These are phyloP conservation scores for Suhomyces atakaporum DNA, from an alignment of 1,139 yeast genomes.

Conservation along the genomic window DNA sequence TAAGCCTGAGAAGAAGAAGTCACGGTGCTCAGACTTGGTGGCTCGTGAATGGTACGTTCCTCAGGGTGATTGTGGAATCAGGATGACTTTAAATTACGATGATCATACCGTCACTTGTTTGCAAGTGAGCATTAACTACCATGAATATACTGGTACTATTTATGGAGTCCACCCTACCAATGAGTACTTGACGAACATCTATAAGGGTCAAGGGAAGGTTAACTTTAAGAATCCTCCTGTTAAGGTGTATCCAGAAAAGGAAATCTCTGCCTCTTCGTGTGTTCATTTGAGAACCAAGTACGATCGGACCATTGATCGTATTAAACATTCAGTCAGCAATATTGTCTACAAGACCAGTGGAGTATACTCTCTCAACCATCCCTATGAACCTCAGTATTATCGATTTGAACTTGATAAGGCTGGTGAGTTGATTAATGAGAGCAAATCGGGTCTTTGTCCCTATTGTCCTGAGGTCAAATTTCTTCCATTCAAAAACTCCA, in stretches of 20 bases:
- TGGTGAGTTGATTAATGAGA: slow-evolving; percentile 23
- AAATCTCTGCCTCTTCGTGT: slow-evolving; percentile 5
- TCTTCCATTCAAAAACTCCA: slow-evolving; percentile 35
- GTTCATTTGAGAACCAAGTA: slow-evolving; percentile 12
- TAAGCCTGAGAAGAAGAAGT: too few relatives aligned
- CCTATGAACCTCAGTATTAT: slow-evolving; percentile 33
- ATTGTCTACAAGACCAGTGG: slow-evolving; percentile 25
- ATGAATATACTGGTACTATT: slow-evolving; percentile 13
- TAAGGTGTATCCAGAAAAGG: background rate
- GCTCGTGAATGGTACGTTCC: background rate
- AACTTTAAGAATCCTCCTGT: background rate
- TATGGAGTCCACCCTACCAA: slow-evolving; percentile 1
- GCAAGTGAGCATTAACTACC: slow-evolving; percentile 11
- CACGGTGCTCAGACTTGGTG: background rate
- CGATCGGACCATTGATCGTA: slow-evolving; percentile 10
- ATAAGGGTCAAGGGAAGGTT: background rate
- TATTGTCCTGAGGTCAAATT: slow-evolving; percentile 34
- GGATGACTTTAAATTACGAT: slow-evolving; percentile 2
- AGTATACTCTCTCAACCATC: slow-evolving; percentile 20
- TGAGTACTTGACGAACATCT: slow-evolving; percentile 9
- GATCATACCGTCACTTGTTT: slow-evolving; percentile 12
- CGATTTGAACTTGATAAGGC: slow-evolving; percentile 26
- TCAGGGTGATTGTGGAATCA: background rate
- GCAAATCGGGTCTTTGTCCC: slow-evolving; percentile 36
- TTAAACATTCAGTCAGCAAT: slow-evolving; percentile 14